Base-by-base conservation (phyloP, 2,329 filamentous ascomycete species). In the Exophiala spinifera region DNA sequence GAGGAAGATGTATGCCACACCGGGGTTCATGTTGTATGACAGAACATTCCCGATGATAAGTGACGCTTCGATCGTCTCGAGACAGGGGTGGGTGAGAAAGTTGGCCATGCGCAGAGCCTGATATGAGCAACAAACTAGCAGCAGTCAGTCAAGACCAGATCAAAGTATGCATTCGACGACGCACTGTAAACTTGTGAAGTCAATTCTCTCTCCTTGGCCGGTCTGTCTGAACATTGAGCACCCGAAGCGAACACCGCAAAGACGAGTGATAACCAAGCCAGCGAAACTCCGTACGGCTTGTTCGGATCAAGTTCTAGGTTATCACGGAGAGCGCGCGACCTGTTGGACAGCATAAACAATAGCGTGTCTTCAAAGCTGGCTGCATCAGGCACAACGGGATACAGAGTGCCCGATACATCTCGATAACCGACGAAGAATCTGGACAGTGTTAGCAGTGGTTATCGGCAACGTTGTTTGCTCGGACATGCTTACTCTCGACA, bases 101-200 rank as follows among this genome's bases (percentile, higher is more conserved):
- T 85, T 85, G 20, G 79, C 82, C 68, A 84, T 81, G 15, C 82
- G 79, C 21, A 85, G 72, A 62, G 82, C 84, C 65, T 85, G 82
- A 58, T 85, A 84, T 46, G 80, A 82, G 67, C 82, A 85, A 68
- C 82, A 85, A 3, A 84, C 79, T 79, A 51, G 7, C 42, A 17
- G 33, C 25, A 34, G 56, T 74, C 49, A 75, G 70, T 50, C 33
- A 25, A 11, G 28, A 20, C 42, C 19, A 19, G 37, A 31, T 28
- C 1, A 6, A 13, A 13, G n/a, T 14, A 4, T 20, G 13, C 7
- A n/a, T 19, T 39, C 40, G 13, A 25, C 2, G 10, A 65, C 73
- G 61, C 70, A 80, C 78, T 76, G 65, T 84, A 85, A 25, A 85
- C 82, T 63, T 84, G 82, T 8, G 82, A 85, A 5, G 81, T 84